Percentiles rank a stretch among this genome's conserved stretches.
Conservation (phyloP, 805 yeast genomes). For the Danielozyma ontarioensis region DNA sequence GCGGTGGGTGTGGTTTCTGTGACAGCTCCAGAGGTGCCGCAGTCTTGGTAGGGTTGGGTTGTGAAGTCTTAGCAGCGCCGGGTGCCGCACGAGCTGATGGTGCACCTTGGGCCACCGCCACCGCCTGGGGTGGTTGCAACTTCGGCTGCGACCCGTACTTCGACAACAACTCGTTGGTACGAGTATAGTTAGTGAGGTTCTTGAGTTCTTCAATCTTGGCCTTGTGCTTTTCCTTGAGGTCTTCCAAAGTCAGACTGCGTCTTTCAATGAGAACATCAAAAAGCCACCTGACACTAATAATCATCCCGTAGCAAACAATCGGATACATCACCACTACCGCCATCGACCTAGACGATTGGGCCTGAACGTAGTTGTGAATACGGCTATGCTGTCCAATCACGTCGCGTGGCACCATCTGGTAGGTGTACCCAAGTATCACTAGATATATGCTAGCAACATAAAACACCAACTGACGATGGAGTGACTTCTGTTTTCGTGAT, state of each 20-base stretch:
- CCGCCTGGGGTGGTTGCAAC: slow-evolving; percentile 1
- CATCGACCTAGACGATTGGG: slow-evolving; percentile 17
- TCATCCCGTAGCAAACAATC: slow-evolving; percentile 10
- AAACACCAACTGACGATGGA: slow-evolving; percentile 11
- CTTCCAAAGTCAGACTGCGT: slow-evolving; percentile 14
- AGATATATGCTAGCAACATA: slow-evolving; percentile 18
- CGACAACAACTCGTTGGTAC: slow-evolving; percentile 67
- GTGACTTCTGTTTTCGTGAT: slow-evolving; percentile 10
- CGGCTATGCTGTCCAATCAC: slow-evolving; percentile 12
- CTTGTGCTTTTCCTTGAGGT: slow-evolving; percentile 42
- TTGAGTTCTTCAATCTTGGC: slow-evolving; percentile 63
- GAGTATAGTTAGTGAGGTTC: slow-evolving; percentile 65
- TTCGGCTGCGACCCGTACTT: slow-evolving; percentile 35
- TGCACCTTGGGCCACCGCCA: no score
- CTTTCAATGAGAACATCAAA: slow-evolving; percentile 17
- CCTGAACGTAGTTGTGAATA: slow-evolving; percentile 18
- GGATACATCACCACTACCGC: slow-evolving; percentile 20
- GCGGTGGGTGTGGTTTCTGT: background rate
- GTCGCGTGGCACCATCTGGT: slow-evolving; percentile 12
- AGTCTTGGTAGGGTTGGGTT: background rate
- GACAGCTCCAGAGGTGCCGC: background rate
- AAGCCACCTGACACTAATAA: slow-evolving; percentile 10
- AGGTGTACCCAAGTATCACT: slow-evolving; percentile 15
- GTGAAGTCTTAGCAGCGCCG: background rate
- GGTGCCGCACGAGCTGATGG: no score